Base-by-base conservation (phyloP, 768 basidiomycete genomes). In the Phanerodontia chrysosporium region DNA sequence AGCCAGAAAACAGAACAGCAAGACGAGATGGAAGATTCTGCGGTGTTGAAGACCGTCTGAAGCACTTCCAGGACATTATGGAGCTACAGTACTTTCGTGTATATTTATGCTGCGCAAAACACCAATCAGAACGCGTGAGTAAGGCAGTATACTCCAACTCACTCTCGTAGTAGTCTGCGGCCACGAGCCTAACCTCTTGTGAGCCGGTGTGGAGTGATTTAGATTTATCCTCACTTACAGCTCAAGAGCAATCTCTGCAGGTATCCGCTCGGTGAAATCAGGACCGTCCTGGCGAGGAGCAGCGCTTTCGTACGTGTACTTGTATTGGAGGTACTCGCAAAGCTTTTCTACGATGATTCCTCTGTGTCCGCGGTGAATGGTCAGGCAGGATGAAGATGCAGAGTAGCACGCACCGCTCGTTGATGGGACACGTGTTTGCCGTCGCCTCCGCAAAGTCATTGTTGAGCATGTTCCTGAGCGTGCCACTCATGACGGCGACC, bases 271-370 rank as follows among this genome's bases (percentile, higher is more conserved):
- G 62, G 81, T 72, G 63, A 94, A 88, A 64, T 97, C 94, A 22
- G 93, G 92, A 22, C 90, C 76, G 51, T 93, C 90, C 65, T 94
- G 92, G 12, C 86, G 91, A 7, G 83, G 75, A 0, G 81, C 83
- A 1, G 75, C 77, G n/a, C 80, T 80, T 61, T 87, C 84, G 68
- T 92, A 93, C 60, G 92, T 80, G 0, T 84, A 76, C 73, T 90
- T 95, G 78, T 89, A 95, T 30, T 83, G 76, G 75, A 96, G 90
- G 69, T 93, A 97, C 72, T 98, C 95, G 44, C 92, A 80, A 54
- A 96, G 78, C 68, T 92, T 95, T 73, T 95, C 91, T 1, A 92
- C 83, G 35, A 96, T 86, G 25, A 88, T 80, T 1, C 75, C 79
- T 28, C 79, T 80, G 65, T 12, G 25, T 45, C 14, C 12, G n/a